Conservation (phyloP, 306 rosid genomes). For the Senna siamea region DNA sequence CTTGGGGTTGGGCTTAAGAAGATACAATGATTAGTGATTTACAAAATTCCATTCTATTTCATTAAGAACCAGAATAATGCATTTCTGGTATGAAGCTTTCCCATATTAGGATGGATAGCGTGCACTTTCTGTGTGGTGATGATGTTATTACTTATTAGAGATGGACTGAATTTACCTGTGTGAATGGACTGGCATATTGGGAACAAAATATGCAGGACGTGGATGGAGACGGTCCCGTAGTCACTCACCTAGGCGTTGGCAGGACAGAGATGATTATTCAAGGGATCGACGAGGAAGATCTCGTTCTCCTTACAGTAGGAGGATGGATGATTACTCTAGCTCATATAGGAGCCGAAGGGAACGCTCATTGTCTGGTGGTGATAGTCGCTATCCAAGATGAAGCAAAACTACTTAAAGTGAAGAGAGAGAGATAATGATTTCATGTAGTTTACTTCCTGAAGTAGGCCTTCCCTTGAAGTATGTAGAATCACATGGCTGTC, state of each 20-base stretch:
- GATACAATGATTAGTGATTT: neutral
- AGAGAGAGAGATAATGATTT: no score
- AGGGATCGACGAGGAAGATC: constrained; percentile 51
- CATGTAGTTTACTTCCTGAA: no score
- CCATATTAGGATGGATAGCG: constrained; percentile 4
- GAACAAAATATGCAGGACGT: constrained; percentile 42
- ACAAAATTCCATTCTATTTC: constrained; percentile 15
- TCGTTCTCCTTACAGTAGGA: constrained; percentile 45
- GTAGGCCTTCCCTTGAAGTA: no score
- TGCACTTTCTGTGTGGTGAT: constrained; percentile 2
- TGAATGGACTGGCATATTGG: no score
- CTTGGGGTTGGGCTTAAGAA: neutral
- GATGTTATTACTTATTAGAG: no score
- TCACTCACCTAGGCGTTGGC: constrained; percentile 45
- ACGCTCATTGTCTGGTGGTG: constrained; percentile 34
- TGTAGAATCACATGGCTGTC: no score
- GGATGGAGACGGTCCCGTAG: constrained; percentile 47
- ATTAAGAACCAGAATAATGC: constrained; percentile 3
- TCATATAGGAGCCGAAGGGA: constrained; percentile 42
- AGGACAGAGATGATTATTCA: constrained; percentile 45
- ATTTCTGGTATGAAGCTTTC: neutral
- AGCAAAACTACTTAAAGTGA: no score
- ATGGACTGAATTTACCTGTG: neutral
- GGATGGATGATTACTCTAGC: constrained; percentile 40
- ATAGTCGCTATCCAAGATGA: constrained; percentile 24